Conservation (phyloP, 352 stramenopile genomes). For the Phytophthora europaea region DNA sequence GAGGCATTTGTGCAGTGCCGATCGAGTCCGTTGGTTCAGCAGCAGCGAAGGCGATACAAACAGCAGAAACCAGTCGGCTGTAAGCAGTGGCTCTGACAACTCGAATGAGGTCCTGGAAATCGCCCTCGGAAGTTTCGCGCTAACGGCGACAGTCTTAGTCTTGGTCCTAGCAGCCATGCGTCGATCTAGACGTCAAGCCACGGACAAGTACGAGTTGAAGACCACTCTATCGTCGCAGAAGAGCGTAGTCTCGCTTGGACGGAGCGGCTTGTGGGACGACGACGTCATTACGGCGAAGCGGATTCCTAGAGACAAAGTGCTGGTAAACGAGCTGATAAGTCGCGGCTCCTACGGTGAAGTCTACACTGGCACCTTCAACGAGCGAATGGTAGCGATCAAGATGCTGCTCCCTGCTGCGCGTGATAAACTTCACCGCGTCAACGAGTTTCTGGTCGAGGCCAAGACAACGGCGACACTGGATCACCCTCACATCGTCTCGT, state of each 20-base stretch:
- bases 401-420: constrained; percentile 35
- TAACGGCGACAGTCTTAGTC: not conserved
- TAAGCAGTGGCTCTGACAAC: no score
- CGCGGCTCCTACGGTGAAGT: constrained; percentile 45
- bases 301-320: constrained; percentile 42
- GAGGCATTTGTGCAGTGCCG: constrained; percentile 11
- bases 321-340: constrained; percentile 25
- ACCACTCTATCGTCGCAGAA: not conserved
- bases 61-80: not conserved
- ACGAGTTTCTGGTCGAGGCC: constrained; percentile 47
- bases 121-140: constrained; percentile 3
- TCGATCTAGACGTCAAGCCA: not conserved
- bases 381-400: constrained; percentile 48
- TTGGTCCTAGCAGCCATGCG: not conserved
- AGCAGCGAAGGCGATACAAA: constrained; percentile 3
- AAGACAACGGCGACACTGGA: constrained; percentile 42
- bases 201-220: constrained; percentile 19
- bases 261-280: constrained; percentile 36
- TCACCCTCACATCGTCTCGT: constrained; percentile 44
- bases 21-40: constrained; percentile 18
- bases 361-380: constrained; percentile 41
- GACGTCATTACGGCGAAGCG: constrained; percentile 41
- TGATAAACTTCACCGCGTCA: constrained; percentile 31
- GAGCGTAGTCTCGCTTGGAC: not conserved
- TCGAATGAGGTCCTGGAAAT: constrained; percentile 4